Base-by-base conservation (phyloP, 228 moss, liverwort and hornwort species). In the Sphagnum magellanicum region DNA sequence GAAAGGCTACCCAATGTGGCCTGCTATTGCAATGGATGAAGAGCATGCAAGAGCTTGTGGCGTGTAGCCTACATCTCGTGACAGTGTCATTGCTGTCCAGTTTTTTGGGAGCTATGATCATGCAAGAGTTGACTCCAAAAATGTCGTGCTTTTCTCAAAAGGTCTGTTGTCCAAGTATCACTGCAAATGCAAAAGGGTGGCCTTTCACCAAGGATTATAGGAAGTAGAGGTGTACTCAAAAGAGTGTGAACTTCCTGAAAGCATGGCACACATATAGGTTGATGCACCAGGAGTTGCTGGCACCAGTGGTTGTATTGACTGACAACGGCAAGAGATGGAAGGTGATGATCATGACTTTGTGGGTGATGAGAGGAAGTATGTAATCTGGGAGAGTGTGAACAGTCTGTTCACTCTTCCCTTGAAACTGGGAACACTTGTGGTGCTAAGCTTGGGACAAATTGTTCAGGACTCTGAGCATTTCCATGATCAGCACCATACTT, bases 1-100 rank as follows among this genome's bases (percentile, higher is more conserved):
- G 32, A 87, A 87, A 66, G 87, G 87, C 32, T 87, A 87, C 72
- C 87, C 87, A 12, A 74, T 83, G 83, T 87, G 87, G 87, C 87
- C 87, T 5, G 87, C 87, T 13, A 80, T 68, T 63, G 79, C 83
- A 46, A 87, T 87, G 87, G 83, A 83, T 77, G 87, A 83, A 65
- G 78, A 87, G 67, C 83, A 83, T 52, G 83, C 87, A 53, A 70
- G 52, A 59, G 78, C 67, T 46, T 71, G 80, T 67, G 76, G 78
- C 11, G 48, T 87, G 67, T 80, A 87, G 75, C 72, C 71, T 32
- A 74, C 80, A 67, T 63, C 83, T 72, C 77, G 80, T 51, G 83
- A 83, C 47, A 76, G 82, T 50, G 74, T 78, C 0, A 71, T 87
- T 32, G 71, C 87, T 16, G 80, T 87, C 47, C 83, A 83, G 73